Base-by-base conservation (phyloP, 345 rosid species). In the Eucalyptus tenuipes region DNA sequence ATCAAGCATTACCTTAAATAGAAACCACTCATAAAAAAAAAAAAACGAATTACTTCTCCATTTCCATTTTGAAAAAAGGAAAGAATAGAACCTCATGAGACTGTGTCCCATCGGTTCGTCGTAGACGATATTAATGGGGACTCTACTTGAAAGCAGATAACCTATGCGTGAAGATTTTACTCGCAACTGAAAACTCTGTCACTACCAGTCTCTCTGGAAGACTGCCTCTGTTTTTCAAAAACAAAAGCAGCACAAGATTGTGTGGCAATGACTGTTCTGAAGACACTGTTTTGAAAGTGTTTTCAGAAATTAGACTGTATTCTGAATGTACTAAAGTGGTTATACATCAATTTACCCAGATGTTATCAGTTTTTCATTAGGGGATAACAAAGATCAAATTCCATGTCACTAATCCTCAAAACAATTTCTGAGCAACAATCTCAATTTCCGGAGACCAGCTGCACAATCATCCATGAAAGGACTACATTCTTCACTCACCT, bases 401-500 rank as follows among this genome's bases (percentile, higher is more conserved):
- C 27, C 82, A 37, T 75, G 82, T 20, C 82, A 71, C 81, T 33
- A 71, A 22, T 42, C 40, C 40, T 81, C 45, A 61, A 79, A 86
- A 88, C 17, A 82, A 49, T 37, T 71, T 71, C 17, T 71, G 81
- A 71, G 13, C 81, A 71, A 33, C 15, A 45, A 84, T 66, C 25
- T 50, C 17, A 90, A 45, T 61, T 66, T 55, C 64, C 82, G 85
- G 22, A 20, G 25, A 71, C 22, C 13, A 0, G 81, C 81, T 71
- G 81, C 44, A 33, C 81, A 75, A 10, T 75, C 82, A 71, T 37
- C 45, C 82, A 37, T 20, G 49, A 22, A 31, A 85, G 29, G 57
- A 48, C 87, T 44, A 11, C 17, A 48, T 31, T 45, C 17, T 25
- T 79, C 86, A 79, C 44, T 86, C 87, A 97, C 99, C 98, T 94